Evolutionary conservation across 2,329 filamentous ascomycete genomes (phyloP).

Genomic region (Aspergillus candidus): DNA sequence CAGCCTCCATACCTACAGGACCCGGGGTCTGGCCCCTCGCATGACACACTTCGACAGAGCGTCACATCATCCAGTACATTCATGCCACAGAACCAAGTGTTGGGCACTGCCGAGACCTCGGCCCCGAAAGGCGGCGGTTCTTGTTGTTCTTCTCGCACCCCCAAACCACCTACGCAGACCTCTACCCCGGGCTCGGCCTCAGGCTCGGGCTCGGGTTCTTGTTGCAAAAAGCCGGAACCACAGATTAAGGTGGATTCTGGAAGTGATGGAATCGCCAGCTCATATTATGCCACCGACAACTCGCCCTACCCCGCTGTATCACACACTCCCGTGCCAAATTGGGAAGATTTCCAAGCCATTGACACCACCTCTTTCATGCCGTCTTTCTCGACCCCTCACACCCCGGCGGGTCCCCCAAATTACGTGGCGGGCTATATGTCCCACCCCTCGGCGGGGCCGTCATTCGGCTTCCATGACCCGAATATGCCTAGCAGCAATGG

Average conservation of each 20-base stretch:
- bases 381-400: conserved; percentile 11
- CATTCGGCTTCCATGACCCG: conserved; percentile 9
- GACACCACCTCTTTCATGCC: conserved; percentile 12
- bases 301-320: conserved; percentile 12
- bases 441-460: conserved; percentile 8
- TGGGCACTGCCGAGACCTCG: not conserved
- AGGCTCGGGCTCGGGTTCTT: conserved; percentile 16
- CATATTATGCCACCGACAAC: conserved; percentile 10
- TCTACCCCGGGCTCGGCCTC: not conserved
- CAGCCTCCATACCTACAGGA: conserved; percentile 9
- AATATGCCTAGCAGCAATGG: conserved; percentile 12
- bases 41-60: not conserved
- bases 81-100: not conserved
- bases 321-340: conserved; percentile 13
- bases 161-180: conserved; percentile 6
- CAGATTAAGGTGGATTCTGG: not conserved
- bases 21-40: conserved; percentile 3
- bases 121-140: conserved; percentile 7
- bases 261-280: not conserved
- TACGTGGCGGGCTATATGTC: conserved; percentile 16
- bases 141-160: conserved; percentile 23
- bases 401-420: conserved; percentile 4
- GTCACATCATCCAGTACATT: not conserved
- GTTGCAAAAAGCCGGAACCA: conserved; percentile 20
- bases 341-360: conserved; percentile 17